Conservation (phyloP, 1,139 yeast species). For the Yamadazyma epiphylla region DNA sequence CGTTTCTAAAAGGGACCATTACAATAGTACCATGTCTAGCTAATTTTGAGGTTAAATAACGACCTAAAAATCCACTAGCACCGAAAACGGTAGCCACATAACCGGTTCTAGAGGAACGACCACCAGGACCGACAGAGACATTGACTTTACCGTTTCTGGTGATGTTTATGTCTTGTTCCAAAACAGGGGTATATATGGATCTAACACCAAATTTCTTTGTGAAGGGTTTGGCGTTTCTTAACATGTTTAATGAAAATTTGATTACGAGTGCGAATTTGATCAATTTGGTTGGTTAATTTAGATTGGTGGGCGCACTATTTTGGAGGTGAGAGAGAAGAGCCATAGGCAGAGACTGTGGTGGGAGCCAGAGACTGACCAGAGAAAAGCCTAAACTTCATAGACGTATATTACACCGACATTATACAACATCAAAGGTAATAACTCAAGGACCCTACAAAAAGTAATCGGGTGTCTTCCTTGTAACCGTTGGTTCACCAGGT, state of each 20-base stretch:
- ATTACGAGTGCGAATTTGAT: not conserved
- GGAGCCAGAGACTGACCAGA: not conserved
- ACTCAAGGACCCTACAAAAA: constrained; percentile 53
- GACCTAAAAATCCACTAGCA: constrained; percentile 76
- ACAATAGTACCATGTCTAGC: constrained; percentile 81
- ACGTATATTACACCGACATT: no score
- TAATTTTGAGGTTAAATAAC: constrained; percentile 65
- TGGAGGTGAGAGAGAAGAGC: not conserved
- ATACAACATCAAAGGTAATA: constrained; percentile 60
- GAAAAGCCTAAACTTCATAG: no score
- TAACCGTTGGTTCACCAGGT: constrained; percentile 94
- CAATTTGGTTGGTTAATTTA: constrained; percentile 20
- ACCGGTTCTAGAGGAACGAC: constrained; percentile 87
- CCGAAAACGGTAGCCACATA: constrained; percentile 90
- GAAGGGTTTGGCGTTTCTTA: constrained; percentile 22
- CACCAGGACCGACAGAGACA: constrained; percentile 70
- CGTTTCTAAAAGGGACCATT: constrained; percentile 78
- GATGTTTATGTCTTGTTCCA: constrained; percentile 64
- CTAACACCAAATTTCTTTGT: constrained; percentile 22
- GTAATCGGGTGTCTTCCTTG: constrained; percentile 92
- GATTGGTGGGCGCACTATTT: constrained; percentile 2
- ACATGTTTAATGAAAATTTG: constrained; percentile 16
- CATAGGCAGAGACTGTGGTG: not conserved
- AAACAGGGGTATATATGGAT: constrained; percentile 38
- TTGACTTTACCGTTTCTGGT: constrained; percentile 74